These are phyloP conservation scores for Rhododendron ovatum DNA, from an alignment of 148 eudicot species.

Conservation along the genomic window DNA sequence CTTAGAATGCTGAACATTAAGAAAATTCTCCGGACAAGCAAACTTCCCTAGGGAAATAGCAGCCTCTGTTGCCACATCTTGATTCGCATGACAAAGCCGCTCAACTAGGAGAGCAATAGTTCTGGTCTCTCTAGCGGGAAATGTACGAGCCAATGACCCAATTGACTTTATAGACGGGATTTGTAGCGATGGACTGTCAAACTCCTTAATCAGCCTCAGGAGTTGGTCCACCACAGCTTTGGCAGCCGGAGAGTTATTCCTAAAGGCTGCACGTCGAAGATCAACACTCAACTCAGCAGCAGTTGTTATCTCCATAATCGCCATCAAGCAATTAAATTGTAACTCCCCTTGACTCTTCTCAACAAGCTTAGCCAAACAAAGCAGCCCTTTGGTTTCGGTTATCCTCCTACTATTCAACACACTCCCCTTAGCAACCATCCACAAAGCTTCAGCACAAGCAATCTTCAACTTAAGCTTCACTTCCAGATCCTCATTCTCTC, in stretches of 20 bases:
- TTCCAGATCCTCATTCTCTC: slow-evolving; percentile 60
- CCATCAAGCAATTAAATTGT: slow-evolving; percentile 58
- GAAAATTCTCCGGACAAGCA: slow-evolving; percentile 58
- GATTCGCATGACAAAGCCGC: slow-evolving; percentile 38
- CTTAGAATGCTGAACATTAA: slow-evolving; percentile 55
- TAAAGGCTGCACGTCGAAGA: slow-evolving; percentile 70
- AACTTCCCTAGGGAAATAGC: slow-evolving; percentile 63
- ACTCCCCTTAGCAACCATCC: slow-evolving; percentile 70
- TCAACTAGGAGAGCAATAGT: slow-evolving; percentile 59
- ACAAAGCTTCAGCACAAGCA: slow-evolving; percentile 58
- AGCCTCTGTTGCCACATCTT: slow-evolving; percentile 56
- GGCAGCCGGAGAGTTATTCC: slow-evolving; percentile 74
- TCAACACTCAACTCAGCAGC: slow-evolving; percentile 69
- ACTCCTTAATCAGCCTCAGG: slow-evolving; percentile 43
- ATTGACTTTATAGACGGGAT: slow-evolving; percentile 59
- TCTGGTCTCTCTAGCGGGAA: slow-evolving; percentile 62
- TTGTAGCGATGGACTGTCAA: slow-evolving; percentile 17
- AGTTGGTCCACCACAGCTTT: slow-evolving; percentile 75
- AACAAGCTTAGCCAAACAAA: slow-evolving; percentile 72
- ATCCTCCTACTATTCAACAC: slow-evolving; percentile 54
- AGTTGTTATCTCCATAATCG: slow-evolving; percentile 64
- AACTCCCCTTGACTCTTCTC: slow-evolving; percentile 58
- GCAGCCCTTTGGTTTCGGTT: slow-evolving; percentile 80
- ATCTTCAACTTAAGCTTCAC: slow-evolving; percentile 54
- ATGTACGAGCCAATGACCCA: slow-evolving; percentile 71